Base-by-base conservation (phyloP, 2,329 filamentous ascomycete species). In the Coniochaeta sp. region DNA sequence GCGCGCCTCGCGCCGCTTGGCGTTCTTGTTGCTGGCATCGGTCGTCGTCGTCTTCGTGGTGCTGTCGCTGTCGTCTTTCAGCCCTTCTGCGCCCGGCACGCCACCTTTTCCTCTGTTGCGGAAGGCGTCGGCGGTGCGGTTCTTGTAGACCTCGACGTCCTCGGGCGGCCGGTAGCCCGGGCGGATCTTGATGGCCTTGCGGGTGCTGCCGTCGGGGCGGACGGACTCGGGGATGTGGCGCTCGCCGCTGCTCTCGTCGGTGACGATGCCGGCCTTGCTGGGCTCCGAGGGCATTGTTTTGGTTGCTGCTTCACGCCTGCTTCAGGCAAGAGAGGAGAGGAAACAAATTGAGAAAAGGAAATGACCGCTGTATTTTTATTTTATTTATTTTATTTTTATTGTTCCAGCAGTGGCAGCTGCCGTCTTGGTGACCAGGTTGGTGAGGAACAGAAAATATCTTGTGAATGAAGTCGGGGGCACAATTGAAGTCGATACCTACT, bases 131-230 rank as follows among this genome's bases (percentile, higher is more conserved):
- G 93, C 93, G 1, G 88, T 92, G 60, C 90, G 88, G 74, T 96
- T 97, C 78, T 92, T 96, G 83, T 99, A 99, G 54, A 96, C 81
- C 71, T 97, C 92, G 64, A 98, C 89, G 74, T 99, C 95, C 76
- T 99, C 95, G 0, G 93, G 91, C 1, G 95, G 96, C 36, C 88
- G 87, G 75, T 97, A 99, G 59, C 95, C 96, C 0, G 95, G 93
- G 32, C 91, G 87, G 62, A 99, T 91, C 70, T 91, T 91, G 71
- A 98, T 98, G 69, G 96, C 93, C 71, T 90, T 96, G 60, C 95
- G 87, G n/a, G 90, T 90, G 57, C 89, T 91, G 61, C 95, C 95
- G 71, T 99, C 95, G 26, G 95, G 78, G 59, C 96, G 89, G 50
- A 86, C 79, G 0, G 93, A 98, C 50, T 93, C 85, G 28, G 95